phyloP scores from a whole-genome alignment of 106 monocot genomes.

The Cymbidium sinense region DNA sequence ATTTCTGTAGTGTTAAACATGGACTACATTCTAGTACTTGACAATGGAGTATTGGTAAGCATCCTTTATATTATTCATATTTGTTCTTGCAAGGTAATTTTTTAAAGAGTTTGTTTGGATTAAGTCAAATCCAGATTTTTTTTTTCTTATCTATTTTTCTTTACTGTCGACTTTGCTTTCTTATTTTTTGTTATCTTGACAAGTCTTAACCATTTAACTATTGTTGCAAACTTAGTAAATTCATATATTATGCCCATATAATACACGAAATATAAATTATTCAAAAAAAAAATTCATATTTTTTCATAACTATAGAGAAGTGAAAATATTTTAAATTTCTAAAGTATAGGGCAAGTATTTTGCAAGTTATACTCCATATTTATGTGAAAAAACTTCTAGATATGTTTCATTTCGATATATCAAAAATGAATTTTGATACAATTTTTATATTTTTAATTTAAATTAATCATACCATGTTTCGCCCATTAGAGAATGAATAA shows the following conservation, averaged over 20 bases:
- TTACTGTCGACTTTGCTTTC: neutral
- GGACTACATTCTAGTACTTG: conserved; percentile 80
- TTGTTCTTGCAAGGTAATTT: neutral
- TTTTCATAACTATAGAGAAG: neutral
- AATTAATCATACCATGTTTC: too few relatives aligned
- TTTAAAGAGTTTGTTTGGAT: neutral
- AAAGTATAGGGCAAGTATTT: too few relatives aligned
- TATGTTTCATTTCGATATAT: too few relatives aligned
- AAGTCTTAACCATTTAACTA: neutral
- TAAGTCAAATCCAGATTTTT: neutral
- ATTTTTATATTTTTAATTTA: too few relatives aligned
- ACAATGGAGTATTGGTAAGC: conserved; percentile 68
- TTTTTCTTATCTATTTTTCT: neutral
- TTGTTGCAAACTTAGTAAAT: too few relatives aligned
- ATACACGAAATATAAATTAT: neutral
- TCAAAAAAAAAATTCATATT: neutral
- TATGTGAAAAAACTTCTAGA: too few relatives aligned
- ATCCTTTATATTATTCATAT: neutral
- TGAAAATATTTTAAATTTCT: too few relatives aligned
- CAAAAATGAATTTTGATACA: too few relatives aligned
- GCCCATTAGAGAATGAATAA: too few relatives aligned
- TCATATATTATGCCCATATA: too few relatives aligned
- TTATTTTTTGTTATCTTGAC: neutral
- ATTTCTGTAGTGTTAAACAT: conserved; percentile 72
- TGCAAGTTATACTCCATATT: too few relatives aligned